phyloP scores from a whole-genome alignment of 2,329 filamentous ascomycete species.

The Zymoseptoria brevis region DNA sequence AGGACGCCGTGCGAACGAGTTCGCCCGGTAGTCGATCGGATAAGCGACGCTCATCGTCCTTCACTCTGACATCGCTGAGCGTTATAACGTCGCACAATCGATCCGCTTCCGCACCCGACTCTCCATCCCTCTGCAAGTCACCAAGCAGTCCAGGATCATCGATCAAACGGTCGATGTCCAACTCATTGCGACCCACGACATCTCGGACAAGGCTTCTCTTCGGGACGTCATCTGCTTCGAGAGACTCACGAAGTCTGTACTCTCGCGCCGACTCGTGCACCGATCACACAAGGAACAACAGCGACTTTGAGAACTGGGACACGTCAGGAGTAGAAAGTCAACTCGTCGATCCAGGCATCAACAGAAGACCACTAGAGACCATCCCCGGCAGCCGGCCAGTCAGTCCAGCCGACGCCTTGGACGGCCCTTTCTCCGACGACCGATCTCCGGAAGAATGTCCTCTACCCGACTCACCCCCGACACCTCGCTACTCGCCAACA shows the following conservation, averaged over 20 bases:
- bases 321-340: constrained; percentile 59
- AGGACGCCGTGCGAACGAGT: not conserved
- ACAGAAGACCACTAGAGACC: constrained; percentile 54
- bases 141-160: constrained; percentile 19
- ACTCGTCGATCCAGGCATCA: constrained; percentile 48
- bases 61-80: not conserved
- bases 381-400: constrained; percentile 61
- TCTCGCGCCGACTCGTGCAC: constrained; percentile 22
- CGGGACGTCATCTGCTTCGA: constrained; percentile 44
- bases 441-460: constrained; percentile 33
- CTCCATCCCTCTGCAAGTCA: constrained; percentile 16
- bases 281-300: constrained; percentile 36
- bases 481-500: not conserved
- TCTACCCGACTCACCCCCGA: constrained; percentile 12
- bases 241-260: constrained; percentile 25
- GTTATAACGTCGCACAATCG: not conserved
- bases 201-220: constrained; percentile 51
- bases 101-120: constrained; percentile 5
- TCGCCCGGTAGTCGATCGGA: not conserved
- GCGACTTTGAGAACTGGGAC: constrained; percentile 69
- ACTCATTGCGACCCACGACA: constrained; percentile 45
- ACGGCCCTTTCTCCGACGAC: constrained; percentile 37
- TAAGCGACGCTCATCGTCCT: not conserved
- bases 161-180: constrained; percentile 18
- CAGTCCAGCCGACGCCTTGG: constrained; percentile 54